Evolutionary conservation across 2,329 filamentous ascomycete species (phyloP).

Genomic region (Bipolaris oryzae): DNA sequence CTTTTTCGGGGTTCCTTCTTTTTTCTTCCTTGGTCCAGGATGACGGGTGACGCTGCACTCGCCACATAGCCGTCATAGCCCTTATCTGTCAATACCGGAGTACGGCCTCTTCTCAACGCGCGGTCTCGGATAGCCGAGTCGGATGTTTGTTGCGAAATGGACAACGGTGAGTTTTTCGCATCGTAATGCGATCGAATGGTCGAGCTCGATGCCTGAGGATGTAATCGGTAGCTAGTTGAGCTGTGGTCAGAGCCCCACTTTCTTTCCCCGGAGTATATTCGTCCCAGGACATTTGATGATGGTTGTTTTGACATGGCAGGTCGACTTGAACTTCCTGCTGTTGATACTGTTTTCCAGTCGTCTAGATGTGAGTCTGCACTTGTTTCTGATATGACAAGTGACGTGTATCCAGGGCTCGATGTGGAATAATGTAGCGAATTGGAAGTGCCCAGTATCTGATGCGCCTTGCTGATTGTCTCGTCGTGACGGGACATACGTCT

Average conservation of each 20-base stretch:
- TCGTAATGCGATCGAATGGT: slow-evolving; percentile 54
- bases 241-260: slow-evolving; percentile 39
- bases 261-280: slow-evolving; percentile 27
- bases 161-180: slow-evolving; percentile 47
- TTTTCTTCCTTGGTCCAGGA: slow-evolving; percentile 26
- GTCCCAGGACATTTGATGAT: slow-evolving; percentile 45
- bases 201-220: slow-evolving; percentile 45
- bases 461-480: slow-evolving; percentile 43
- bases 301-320: slow-evolving; percentile 38
- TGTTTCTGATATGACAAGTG: slow-evolving; percentile 39
- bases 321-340: slow-evolving; percentile 27
- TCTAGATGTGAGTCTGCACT: slow-evolving; percentile 36
- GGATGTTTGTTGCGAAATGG: slow-evolving; percentile 54
- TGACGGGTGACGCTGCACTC: slow-evolving; percentile 31
- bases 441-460: slow-evolving; percentile 47
- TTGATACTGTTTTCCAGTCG: slow-evolving; percentile 27
- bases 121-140: slow-evolving; percentile 53
- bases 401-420: slow-evolving; percentile 32
- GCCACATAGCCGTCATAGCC: slow-evolving; percentile 18
- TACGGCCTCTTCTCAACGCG: slow-evolving; percentile 49
- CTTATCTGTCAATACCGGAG: slow-evolving; percentile 30
- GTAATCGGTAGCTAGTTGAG: slow-evolving; percentile 35
- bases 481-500: slow-evolving; percentile 35
- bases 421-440: slow-evolving; percentile 35
- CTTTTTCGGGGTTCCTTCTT: slow-evolving; percentile 38